Percentiles rank a stretch among this genome's conserved stretches.
Conservation (phyloP, 2,329 filamentous ascomycete genomes). For the Epichloe brachyelytri region DNA sequence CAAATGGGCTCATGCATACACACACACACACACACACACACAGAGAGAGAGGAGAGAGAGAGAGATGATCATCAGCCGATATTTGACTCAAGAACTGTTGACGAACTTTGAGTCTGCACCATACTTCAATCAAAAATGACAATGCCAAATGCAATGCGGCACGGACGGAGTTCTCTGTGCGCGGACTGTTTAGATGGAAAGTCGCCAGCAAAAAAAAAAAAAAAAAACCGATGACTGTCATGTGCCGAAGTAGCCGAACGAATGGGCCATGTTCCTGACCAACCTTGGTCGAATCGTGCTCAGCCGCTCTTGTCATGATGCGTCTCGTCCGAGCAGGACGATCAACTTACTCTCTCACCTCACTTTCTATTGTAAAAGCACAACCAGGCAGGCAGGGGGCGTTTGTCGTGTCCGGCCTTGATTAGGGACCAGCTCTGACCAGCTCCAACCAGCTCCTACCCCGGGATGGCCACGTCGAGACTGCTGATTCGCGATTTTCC, state of each 20-base stretch:
- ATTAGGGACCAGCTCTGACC: not conserved
- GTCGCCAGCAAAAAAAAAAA: not conserved
- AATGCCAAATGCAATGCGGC: too few relatives aligned
- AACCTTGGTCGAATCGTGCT: not conserved
- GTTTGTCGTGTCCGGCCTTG: not conserved
- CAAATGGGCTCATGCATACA: too few relatives aligned
- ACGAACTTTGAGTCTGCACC: not conserved
- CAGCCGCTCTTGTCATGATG: not conserved
- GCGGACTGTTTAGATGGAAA: not conserved
- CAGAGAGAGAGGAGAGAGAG: too few relatives aligned
- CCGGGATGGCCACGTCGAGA: not conserved
- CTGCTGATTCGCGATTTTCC: not conserved
- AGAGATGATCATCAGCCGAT: too few relatives aligned
- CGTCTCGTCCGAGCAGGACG: not conserved
- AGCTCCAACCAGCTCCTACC: not conserved
- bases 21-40: too few relatives aligned
- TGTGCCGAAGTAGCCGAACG: not conserved
- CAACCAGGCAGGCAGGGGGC: not conserved
- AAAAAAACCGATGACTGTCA: not conserved
- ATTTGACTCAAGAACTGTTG: too few relatives aligned
- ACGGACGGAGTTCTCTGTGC: not conserved
- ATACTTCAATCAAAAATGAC: too few relatives aligned
- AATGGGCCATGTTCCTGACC: not conserved
- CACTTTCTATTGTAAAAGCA: not conserved
- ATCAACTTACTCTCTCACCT: not conserved